Conservation (phyloP, 1,284 basidiomycete genomes). For the Exsudoporus floridanus region DNA sequence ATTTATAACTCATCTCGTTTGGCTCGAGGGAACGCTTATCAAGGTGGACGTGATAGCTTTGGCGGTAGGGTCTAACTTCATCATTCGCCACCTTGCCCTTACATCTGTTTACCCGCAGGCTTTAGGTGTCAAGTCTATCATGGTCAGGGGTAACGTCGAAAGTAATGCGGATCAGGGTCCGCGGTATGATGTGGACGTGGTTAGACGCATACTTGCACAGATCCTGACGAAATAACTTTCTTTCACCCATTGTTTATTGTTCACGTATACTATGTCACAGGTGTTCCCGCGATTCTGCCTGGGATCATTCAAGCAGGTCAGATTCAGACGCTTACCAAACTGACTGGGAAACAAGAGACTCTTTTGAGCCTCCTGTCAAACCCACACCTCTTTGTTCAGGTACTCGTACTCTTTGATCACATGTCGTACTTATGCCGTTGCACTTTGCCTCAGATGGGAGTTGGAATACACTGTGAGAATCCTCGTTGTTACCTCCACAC, state of each 20-base stretch:
- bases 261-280: neutral
- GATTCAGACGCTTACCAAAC: slow-evolving; percentile 2
- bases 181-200: slow-evolving; percentile 52
- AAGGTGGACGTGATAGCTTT: slow-evolving; percentile 60
- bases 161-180: slow-evolving; percentile 29
- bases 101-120: slow-evolving; percentile 37
- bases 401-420: neutral
- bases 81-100: neutral
- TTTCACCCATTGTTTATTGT: neutral
- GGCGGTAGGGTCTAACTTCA: slow-evolving; percentile 49
- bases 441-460: neutral
- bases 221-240: slow-evolving; percentile 32
- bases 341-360: slow-evolving; percentile 3
- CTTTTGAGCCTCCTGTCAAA: neutral
- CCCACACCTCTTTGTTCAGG: neutral
- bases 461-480: neutral
- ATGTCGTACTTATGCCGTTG: slow-evolving; percentile 1
- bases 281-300: slow-evolving; percentile 4
- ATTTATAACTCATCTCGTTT: slow-evolving; percentile 83
- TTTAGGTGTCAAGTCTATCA: slow-evolving; percentile 62
- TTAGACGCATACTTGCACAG: slow-evolving; percentile 48
- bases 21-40: slow-evolving; percentile 64
- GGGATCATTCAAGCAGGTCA: neutral
- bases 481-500: neutral
- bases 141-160: slow-evolving; percentile 32